phyloP scores from a whole-genome alignment of 2,329 filamentous ascomycete species.

The Botryosphaeria dothidea region DNA sequence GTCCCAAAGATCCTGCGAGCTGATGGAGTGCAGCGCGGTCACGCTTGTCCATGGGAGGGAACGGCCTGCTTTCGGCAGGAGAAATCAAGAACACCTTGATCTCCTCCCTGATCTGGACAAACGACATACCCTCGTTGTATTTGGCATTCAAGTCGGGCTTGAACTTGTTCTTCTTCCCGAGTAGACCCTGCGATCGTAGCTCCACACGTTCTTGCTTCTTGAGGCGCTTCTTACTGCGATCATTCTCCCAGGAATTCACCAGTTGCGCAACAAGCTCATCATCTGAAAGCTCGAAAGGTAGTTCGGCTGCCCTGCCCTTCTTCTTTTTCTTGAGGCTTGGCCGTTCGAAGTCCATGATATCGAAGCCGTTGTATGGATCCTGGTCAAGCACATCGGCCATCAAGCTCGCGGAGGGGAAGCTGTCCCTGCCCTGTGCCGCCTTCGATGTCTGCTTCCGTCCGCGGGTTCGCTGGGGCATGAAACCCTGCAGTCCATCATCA shows the following conservation, averaged over 20 bases:
- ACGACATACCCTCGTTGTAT: conserved; percentile 70
- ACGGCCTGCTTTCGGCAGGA: conserved; percentile 62
- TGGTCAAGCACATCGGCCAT: conserved; percentile 61
- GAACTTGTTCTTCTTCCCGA: conserved; percentile 45
- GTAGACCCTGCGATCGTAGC: conserved; percentile 45
- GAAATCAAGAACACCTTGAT: conserved; percentile 70
- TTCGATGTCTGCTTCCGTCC: conserved; percentile 2
- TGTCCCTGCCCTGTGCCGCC: not conserved
- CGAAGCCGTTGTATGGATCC: conserved; percentile 68
- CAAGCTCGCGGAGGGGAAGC: conserved; percentile 56
- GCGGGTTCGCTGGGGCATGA: not conserved
- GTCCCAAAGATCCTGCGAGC: conserved; percentile 69
- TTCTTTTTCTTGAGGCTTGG: conserved; percentile 66
- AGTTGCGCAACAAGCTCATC: conserved; percentile 44
- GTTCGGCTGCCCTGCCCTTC: conserved; percentile 61
- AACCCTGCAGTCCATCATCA: not conserved
- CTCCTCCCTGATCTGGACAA: conserved; percentile 71
- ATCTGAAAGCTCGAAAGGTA: conserved; percentile 49
- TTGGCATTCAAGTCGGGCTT: conserved; percentile 61
- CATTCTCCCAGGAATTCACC: conserved; percentile 44
- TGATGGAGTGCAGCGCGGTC: conserved; percentile 79
- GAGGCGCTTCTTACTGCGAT: conserved; percentile 47
- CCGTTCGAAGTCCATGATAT: conserved; percentile 80
- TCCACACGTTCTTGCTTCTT: conserved; percentile 52
- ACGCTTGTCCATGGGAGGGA: conserved; percentile 82